Evolutionary conservation across 2,329 filamentous ascomycete species (phyloP).

Genomic region (Tolypocladium ovalisporum): DNA sequence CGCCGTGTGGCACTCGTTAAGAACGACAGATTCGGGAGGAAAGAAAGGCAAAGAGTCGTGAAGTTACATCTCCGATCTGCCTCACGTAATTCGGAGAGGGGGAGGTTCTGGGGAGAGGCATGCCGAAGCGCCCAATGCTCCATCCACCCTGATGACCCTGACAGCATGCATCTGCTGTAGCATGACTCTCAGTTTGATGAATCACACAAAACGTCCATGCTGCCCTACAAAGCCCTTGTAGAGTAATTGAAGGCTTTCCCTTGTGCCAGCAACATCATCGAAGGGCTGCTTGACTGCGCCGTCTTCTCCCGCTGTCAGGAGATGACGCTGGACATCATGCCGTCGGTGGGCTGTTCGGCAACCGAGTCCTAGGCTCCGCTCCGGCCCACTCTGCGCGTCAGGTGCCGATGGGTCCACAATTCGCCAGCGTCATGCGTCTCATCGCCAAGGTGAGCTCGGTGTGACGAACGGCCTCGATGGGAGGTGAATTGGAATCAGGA

Average conservation of each 20-base stretch:
- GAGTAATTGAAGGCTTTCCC: no score
- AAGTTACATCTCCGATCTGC: no score
- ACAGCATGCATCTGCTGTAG: no score
- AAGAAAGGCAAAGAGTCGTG: no score
- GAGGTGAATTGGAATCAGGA: not conserved
- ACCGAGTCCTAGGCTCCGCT: not conserved
- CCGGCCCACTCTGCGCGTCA: conserved; percentile 5
- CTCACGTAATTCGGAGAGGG: not conserved
- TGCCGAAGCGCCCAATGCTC: no score
- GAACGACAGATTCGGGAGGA: not conserved
- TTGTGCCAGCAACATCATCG: not conserved
- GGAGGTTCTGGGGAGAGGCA: not conserved
- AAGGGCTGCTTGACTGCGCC: not conserved
- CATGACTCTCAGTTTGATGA: no score
- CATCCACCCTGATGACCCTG: not conserved
- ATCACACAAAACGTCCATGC: no score
- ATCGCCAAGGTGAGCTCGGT: conserved; percentile 3
- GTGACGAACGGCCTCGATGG: not conserved
- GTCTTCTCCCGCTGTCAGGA: not conserved
- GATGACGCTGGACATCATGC: not conserved
- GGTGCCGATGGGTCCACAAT: conserved; percentile 7
- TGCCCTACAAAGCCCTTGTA: no score
- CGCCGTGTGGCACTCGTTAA: not conserved
- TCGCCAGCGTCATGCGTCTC: conserved; percentile 5
- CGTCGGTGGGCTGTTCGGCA: conserved; percentile 5